Evolutionary conservation across 2,329 filamentous ascomycete species (phyloP), one percentile per base, ranked within the genome.

Genomic region (Chaetothyriales sp.): DNA sequence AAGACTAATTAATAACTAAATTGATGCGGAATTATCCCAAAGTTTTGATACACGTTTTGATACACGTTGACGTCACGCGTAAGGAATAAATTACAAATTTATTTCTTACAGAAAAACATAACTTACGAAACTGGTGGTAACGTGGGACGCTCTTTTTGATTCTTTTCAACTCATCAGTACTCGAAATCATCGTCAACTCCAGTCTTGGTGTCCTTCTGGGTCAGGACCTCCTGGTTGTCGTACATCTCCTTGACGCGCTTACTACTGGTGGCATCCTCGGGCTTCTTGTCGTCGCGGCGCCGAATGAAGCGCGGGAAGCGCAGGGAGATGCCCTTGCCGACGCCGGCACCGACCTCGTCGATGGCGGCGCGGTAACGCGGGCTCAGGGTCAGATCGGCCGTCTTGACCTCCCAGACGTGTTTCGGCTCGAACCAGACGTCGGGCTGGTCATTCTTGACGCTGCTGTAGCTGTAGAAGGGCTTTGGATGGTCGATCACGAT

Each of bases 351-450:
- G 5, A 89, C 81, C 64, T 93, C 86, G 59, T 83, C 81, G 46
- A 79, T 79, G 0, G 86, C 92, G n/a, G 92, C 92, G 68, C 89
- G 87, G 69, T 98, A 98, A 42, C 89, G 75, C 22, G 92, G 92
- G 59, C 84, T 90, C 19, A 98, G 76, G 1, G 92, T 96, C 60
- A 98, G 68, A 72, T 98, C 92, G 1, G 92, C 92, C 10, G 90
- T 94, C 73, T 90, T 94, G 59, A 98, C 89, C 69, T 98, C 92
- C 92, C 92, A 98, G 1, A 98, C 92, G 61, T 84, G 83, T 43
- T 81, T 80, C 12, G 92, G 86, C 73, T 98, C 92, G 65, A 98
- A 92, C 92, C 92, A 98, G 39, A 98, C 88, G 65, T 98, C 92
- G 1, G 92, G 92, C 66, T 98, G 92, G 65, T 96, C 88, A 68